Conservation (phyloP, 2,329 filamentous ascomycete genomes). For the Coniella vitis region DNA sequence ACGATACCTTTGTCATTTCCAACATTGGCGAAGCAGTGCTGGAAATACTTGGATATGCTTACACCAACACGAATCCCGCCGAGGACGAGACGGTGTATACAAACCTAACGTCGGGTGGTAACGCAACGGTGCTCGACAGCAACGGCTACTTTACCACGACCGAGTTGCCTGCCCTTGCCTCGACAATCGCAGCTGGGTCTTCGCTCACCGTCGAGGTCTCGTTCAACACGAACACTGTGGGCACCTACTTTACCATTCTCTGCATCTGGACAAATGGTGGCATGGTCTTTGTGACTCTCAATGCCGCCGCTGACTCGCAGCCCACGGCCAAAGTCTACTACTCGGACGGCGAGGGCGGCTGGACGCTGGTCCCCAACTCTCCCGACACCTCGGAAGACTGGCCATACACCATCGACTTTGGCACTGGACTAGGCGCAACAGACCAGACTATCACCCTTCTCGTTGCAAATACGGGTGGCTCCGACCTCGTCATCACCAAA, state of each 20-base stretch:
- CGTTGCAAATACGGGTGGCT: constrained; percentile 28
- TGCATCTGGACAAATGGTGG: constrained; percentile 31
- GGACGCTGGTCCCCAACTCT: constrained; percentile 17
- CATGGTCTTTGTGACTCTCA: constrained; percentile 25
- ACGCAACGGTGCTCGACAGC: neutral
- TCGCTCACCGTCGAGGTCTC: constrained; percentile 26
- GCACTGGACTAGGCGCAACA: constrained; percentile 20
- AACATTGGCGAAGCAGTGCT: neutral
- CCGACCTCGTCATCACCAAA: constrained; percentile 30
- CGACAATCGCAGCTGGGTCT: constrained; percentile 24
- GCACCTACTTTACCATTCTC: constrained; percentile 28
- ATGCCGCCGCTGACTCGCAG: constrained; percentile 27
- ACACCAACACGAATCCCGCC: neutral
- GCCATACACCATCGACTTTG: constrained; percentile 24
- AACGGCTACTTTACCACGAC: constrained; percentile 22
- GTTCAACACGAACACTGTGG: constrained; percentile 27
- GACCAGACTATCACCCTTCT: constrained; percentile 13
- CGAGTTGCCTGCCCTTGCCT: constrained; percentile 24
- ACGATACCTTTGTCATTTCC: neutral
- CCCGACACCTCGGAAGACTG: constrained; percentile 2
- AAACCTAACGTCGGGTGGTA: neutral
- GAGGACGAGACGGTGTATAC: neutral
- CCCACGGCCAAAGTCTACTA: constrained; percentile 29
- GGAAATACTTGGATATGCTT: neutral
- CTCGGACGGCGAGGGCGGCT: constrained; percentile 28